Evolutionary conservation across 345 rosid species (phyloP).

Genomic region (Gossypioides kirkii): DNA sequence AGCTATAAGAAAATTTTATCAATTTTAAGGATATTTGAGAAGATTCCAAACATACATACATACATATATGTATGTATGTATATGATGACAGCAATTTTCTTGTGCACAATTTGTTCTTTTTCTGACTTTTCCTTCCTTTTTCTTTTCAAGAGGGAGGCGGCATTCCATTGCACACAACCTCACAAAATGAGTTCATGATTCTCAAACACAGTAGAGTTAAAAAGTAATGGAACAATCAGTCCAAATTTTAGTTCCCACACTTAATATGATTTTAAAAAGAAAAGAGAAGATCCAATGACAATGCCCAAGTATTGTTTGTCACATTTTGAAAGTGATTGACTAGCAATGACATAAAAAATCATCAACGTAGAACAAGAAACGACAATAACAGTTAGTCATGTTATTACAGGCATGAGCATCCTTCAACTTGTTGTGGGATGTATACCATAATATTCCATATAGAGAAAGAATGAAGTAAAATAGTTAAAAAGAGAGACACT

Average conservation of each 20-base stretch:
- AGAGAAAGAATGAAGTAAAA: neutral
- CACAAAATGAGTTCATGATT: conserved; percentile 1
- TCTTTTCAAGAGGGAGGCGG: neutral
- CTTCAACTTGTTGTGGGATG: neutral
- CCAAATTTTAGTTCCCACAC: neutral
- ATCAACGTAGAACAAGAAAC: neutral
- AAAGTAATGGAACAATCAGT: neutral
- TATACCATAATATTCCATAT: neutral
- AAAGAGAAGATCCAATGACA: neutral
- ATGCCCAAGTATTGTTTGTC: neutral
- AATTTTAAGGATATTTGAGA: neutral
- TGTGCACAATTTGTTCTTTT: neutral
- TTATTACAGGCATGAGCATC: neutral
- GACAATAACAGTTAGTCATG: neutral
- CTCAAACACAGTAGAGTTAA: neutral
- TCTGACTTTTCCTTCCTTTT: neutral
- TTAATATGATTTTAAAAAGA: neutral
- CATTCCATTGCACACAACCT: neutral
- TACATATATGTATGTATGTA: neutral
- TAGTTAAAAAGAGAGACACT: neutral
- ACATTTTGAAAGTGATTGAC: neutral
- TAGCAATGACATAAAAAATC: neutral
- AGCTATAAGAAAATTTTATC: neutral
- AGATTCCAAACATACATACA: neutral
- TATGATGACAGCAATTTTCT: neutral